Evolutionary conservation across 306 rosid genomes (phyloP), one percentile per base, ranked within the genome.

Genomic region (Pyrus bretschneideri): DNA sequence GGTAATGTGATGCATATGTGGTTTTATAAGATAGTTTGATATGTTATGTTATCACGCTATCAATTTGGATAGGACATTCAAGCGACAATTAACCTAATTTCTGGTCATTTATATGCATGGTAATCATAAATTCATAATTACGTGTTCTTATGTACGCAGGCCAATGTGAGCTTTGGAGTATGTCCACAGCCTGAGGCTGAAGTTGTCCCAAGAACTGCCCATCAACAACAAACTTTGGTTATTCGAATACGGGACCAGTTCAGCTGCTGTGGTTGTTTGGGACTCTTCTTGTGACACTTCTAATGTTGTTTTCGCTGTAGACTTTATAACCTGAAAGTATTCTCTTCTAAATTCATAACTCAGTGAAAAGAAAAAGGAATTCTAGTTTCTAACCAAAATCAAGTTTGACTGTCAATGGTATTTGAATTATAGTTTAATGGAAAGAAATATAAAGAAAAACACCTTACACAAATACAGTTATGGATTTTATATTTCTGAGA

Each of bases 141-240:
- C 14, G 22, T n/a, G 40, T 58, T 15, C 29, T 57, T 9, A 57
- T 38, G 63, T 42, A 38, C 3, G 3, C 67, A 72, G 76, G 57
- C 67, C 1, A 72, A 72, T 57, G 38, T 58, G 76, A 58, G 57
- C 54, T 72, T 33, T 27, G 76, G 76, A 58, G 45, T 29, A 58
- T 72, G 76, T 46, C 22, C 38, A 35, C 19, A 25, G 66, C 76
- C 68, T 38, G 76, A 58, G 67, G 76, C 76, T 72, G 76, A 11
- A n/a, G 6, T 23, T 9, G 54, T 57, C 19, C 76, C 55, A 9
- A 18, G 15, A 38, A 10, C 25, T 23, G 38, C 67, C 76, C 67
- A 35, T 29, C 45, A 59, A 38, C 0, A 15, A 58, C 67, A 31
- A 38, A 63, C 67, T 72, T 72, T 15, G 66, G 76, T 72, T 23